Conservation (phyloP, 2,329 filamentous ascomycete genomes). For the Madurella mycetomatis region DNA sequence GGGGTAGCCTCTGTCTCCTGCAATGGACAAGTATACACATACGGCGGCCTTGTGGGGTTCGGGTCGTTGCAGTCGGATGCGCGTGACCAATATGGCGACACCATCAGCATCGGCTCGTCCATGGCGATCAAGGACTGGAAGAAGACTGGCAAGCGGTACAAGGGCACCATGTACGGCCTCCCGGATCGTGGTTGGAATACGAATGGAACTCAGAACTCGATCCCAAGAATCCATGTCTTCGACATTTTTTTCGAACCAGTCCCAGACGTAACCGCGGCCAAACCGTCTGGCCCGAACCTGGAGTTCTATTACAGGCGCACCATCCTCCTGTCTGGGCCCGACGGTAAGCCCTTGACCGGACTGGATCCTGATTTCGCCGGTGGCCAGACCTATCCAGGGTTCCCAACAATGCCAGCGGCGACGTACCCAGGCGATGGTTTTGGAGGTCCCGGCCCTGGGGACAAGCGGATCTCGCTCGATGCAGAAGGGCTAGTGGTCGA, state of each 20-base stretch:
- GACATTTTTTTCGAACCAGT: constrained; percentile 53
- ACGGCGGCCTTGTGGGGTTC: constrained; percentile 63
- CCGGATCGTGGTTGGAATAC: constrained; percentile 74
- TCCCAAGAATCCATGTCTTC: constrained; percentile 66
- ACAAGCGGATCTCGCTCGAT: constrained; percentile 57
- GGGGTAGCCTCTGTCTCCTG: constrained; percentile 34
- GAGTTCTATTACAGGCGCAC: constrained; percentile 60
- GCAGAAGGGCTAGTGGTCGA: constrained; percentile 62
- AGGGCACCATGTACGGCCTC: constrained; percentile 57
- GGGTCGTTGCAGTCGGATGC: constrained; percentile 55
- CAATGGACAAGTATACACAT: constrained; percentile 59
- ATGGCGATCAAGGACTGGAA: constrained; percentile 61
- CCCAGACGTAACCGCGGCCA: constrained; percentile 44
- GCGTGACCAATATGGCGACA: constrained; percentile 65
- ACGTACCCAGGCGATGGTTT: constrained; percentile 66
- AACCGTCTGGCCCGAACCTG: constrained; percentile 57
- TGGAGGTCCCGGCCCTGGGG: constrained; percentile 56
- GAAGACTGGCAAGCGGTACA: constrained; percentile 50
- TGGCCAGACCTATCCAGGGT: constrained; percentile 51
- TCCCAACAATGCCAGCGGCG: constrained; percentile 58
- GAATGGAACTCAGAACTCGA: constrained; percentile 63
- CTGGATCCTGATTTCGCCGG: constrained; percentile 57
- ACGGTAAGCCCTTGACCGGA: constrained; percentile 58
- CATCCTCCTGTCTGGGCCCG: constrained; percentile 59
- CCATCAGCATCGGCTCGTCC: constrained; percentile 61